Evolutionary conservation across 768 basidiomycete species (phyloP), one percentile per base, ranked within the genome.

Genomic region (Fomitopsis pulvina): DNA sequence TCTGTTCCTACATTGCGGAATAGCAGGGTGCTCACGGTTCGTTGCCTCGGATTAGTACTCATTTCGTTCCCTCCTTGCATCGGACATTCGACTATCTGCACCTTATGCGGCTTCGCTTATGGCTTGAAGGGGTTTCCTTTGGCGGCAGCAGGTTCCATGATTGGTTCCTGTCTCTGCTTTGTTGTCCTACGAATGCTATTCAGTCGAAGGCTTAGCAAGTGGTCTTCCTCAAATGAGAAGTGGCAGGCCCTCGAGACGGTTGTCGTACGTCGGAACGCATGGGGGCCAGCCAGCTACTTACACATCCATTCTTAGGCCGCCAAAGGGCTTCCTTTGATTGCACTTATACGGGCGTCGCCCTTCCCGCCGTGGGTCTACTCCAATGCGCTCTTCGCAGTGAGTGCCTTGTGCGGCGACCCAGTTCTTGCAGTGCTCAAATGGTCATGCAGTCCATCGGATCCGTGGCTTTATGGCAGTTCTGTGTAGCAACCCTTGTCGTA

Each of bases 361-460:
- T 79, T 93, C 63, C 89, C 88, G 41, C 88, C 91, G 2, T 92
- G 88, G 86, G 85, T 86, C 0, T 93, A 91, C 59, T 80, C 83
- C n/a, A 92, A 90, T 52, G 71, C 82, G 0, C 70, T 92, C 18
- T 89, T 89, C 59, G 81, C 87, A 21, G 86, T 86, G 56, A 68
- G 83, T 71, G 2, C n/a, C 48, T 8, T 32, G 3, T 21, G 11
- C 12, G n/a, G 14, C n/a, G 20, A 30, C 9, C 6, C 41, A 24
- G 18, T 28, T 41, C 12, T 39, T 11, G 46, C 29, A 48, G 16
- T 27, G 2, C 6, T 21, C 26, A 9, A 16, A n/a, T 27, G 10
- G 9, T 24, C 22, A 25, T 4, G 8, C 50, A 88, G 78, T 85
- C 85, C 27, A 87, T 93, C 48, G 75, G 81, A 62, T 68, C 85